phyloP scores from a whole-genome alignment of 371 early-diverging fungal species.

The Apophysomyces ossiformis region DNA sequence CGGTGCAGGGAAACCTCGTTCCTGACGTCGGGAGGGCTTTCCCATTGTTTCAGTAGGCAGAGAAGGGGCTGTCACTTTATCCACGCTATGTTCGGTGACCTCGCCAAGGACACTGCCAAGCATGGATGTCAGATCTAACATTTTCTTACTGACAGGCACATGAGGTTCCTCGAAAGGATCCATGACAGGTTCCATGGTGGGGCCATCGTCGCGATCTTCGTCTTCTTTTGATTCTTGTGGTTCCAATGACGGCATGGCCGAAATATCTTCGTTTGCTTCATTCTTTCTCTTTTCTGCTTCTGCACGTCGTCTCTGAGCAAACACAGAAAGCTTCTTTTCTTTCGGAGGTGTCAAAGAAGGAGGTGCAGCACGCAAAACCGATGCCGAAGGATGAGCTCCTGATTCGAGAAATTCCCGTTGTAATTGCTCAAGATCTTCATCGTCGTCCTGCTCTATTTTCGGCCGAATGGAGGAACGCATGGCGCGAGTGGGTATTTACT shows the following conservation, averaged over 20 bases:
- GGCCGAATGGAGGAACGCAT: constrained; percentile 34
- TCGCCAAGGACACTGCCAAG: constrained; percentile 51
- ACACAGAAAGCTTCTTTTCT: constrained; percentile 42
- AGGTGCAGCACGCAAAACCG: constrained; percentile 40
- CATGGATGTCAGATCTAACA: constrained; percentile 54
- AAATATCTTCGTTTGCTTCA: not conserved
- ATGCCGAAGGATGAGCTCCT: constrained; percentile 51
- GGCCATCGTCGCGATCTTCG: too few species aligned
- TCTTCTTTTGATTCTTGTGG: constrained; percentile 15
- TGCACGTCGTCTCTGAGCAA: constrained; percentile 40
- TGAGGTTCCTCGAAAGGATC: constrained; percentile 38
- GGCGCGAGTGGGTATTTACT: not conserved
- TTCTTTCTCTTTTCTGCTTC: constrained; percentile 8
- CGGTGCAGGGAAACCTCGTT: constrained; percentile 60
- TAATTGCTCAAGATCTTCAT: constrained; percentile 65
- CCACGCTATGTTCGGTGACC: constrained; percentile 52
- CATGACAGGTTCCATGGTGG: constrained; percentile 26
- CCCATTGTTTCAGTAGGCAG: constrained; percentile 17
- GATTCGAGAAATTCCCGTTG: constrained; percentile 61
- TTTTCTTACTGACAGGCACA: constrained; percentile 41
- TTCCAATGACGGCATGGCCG: constrained; percentile 26
- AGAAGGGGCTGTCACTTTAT: constrained; percentile 30
- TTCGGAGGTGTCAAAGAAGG: constrained; percentile 25
- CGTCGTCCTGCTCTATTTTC: constrained; percentile 25
- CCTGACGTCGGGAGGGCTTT: constrained; percentile 30